Conservation (phyloP, 805 yeast species). For the Starmerella geochares region DNA sequence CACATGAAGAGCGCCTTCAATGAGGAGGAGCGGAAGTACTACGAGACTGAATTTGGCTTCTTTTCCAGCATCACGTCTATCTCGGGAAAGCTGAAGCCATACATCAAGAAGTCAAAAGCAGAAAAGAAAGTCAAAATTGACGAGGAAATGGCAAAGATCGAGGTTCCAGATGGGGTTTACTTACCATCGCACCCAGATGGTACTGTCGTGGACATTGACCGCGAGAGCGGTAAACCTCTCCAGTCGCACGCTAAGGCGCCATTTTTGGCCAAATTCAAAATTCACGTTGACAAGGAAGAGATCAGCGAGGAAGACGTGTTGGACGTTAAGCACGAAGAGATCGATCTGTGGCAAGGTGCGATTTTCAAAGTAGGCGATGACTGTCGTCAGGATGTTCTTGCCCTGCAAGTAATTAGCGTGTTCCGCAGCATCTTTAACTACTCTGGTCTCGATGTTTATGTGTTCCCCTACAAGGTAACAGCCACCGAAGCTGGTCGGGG, state of each 20-base stretch:
- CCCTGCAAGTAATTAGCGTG: slow-evolving; percentile 80
- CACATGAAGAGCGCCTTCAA: slow-evolving; percentile 55
- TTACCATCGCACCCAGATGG: slow-evolving; percentile 97
- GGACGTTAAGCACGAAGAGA: slow-evolving; percentile 27
- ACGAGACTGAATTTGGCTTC: slow-evolving; percentile 75
- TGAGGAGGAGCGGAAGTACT: slow-evolving; percentile 52
- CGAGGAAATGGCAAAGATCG: slow-evolving; percentile 78
- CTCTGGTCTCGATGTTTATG: slow-evolving; percentile 80
- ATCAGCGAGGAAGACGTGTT: slow-evolving; percentile 18
- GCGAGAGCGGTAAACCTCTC: slow-evolving; percentile 85
- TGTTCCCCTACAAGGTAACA: slow-evolving; percentile 88
- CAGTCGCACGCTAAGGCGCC: slow-evolving; percentile 99
- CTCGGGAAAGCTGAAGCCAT: slow-evolving; percentile 91
- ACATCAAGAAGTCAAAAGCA: slow-evolving; percentile 83
- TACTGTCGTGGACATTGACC: slow-evolving; percentile 76
- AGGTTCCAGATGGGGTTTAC: slow-evolving; percentile 71
- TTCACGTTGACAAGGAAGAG: slow-evolving; percentile 41
- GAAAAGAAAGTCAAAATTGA: slow-evolving; percentile 94
- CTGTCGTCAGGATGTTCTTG: slow-evolving; percentile 93
- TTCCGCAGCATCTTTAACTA: slow-evolving; percentile 84
- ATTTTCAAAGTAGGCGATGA: slow-evolving; percentile 99
- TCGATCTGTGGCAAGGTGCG: slow-evolving; percentile 83
- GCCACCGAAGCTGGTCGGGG: slow-evolving; percentile 99
- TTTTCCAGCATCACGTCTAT: slow-evolving; percentile 86
- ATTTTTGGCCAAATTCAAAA: slow-evolving; percentile 89